Base-by-base conservation (phyloP, 2,329 filamentous ascomycete species). In the Trichoderma endophyticum region DNA sequence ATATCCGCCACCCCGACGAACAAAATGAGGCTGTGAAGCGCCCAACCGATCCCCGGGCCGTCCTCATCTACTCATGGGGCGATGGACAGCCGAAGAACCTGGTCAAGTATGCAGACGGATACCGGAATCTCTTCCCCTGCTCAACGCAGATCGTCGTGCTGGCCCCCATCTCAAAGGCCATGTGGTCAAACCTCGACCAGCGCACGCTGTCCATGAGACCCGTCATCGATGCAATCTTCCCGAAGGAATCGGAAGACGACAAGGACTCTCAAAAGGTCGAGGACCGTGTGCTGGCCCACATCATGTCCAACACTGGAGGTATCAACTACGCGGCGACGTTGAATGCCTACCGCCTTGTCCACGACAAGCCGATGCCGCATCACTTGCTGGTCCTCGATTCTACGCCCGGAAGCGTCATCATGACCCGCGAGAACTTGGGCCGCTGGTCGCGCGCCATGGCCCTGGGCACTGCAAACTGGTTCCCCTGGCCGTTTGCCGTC, bases 241-340 rank as follows among this genome's bases (percentile, higher is more conserved):
- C 74, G 1, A 39, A 26, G 62, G 57, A 71, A 66, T 62, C 71
- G 4, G 73, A 72, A 14, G 74, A 62, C 75, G 75, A 26, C 71
- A 77, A 72, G 78, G 62, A 79, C 9, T 21, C 12, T 12, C 43
- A 64, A 26, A 48, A 28, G 21, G 24, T 36, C 4, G 61, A 71
- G 43, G 54, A 82, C 3, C 73, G 75, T 6, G 79, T 89, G 14
- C 78, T 89, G 21, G 77, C 87, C 1, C 87, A 89, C 70, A 80
- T 81, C 74, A 88, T 90, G 83, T 89, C 87, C 73, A 90, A 89
- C 77, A 88, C 87, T 0, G 88, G 88, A 15, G 86, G 83, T 18
- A 87, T 87, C 71, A 87, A 85, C 80, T 82, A 83, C 63, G 86
- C 84, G 0, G 83, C 86, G 1, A 83, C 85, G 0, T 76, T 88